Percentiles rank a stretch among this genome's conserved stretches.
These are phyloP conservation scores for Rhododendron ovatum DNA, from an alignment of 148 eudicot species.

Conservation along the genomic window DNA sequence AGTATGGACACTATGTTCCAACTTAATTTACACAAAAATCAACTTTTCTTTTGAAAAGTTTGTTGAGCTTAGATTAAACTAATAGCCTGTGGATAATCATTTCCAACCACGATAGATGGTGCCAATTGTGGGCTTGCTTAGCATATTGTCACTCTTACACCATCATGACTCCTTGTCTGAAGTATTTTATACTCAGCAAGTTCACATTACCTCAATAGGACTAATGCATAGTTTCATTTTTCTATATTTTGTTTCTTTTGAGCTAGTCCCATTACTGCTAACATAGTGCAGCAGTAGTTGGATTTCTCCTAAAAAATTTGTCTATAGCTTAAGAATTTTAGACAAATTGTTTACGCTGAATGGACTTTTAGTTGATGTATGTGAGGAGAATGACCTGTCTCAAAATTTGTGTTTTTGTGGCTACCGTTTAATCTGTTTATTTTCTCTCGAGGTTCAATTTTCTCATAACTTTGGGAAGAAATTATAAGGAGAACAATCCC, in stretches of 20 bases:
- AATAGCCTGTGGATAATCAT: background rate
- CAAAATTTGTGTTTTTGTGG: too few species aligned
- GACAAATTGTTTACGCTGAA: too few species aligned
- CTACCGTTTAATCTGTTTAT: too few species aligned
- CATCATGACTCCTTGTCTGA: background rate
- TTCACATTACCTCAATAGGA: background rate
- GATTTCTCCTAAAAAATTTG: too few species aligned
- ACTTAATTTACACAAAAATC: too few species aligned
- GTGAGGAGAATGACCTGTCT: too few species aligned
- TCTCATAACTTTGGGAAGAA: background rate
- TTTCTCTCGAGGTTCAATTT: background rate
- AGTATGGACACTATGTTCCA: too few species aligned
- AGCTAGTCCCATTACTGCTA: background rate
- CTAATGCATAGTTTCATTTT: background rate
- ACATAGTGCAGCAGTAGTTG: background rate
- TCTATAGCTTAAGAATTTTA: too few species aligned
- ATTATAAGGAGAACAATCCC: background rate
- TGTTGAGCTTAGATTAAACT: background rate
- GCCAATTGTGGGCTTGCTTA: too few species aligned
- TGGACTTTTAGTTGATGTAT: too few species aligned
- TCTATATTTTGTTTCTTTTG: background rate
- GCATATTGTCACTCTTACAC: background rate
- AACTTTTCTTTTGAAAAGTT: too few species aligned
- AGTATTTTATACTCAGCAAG: background rate
- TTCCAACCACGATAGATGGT: background rate